Base-by-base conservation (phyloP, 2,329 filamentous ascomycete species). In the Macroventuria anomochaeta region DNA sequence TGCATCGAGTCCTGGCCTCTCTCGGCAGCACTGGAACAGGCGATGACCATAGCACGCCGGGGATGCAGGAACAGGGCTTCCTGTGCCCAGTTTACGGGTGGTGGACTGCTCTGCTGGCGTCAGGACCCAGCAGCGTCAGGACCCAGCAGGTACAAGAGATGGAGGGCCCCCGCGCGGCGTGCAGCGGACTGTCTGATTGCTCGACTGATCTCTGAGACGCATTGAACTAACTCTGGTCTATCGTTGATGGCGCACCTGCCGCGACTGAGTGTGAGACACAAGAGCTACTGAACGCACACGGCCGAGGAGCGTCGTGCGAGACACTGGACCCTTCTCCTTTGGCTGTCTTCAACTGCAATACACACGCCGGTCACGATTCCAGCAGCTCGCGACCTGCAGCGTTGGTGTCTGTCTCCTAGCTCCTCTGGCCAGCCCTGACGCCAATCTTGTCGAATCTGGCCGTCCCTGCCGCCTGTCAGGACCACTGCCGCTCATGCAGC, bases 131-230 rank as follows among this genome's bases (percentile, higher is more conserved):
- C n/a, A n/a, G n/a, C n/a, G n/a, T n/a, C n/a, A n/a, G n/a, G n/a
- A n/a, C n/a, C n/a, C n/a, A n/a, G n/a, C n/a, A n/a, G 40, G 23
- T 52, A 54, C 44, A 54, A 53, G 43, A 53, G 43, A 34, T 20
- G 18, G 51, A 28, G 26, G 23, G 33, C 20, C 33, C 36, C 51
- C 51, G 5, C 23, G 39, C 38, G 44, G 28, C 32, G 44, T 11
- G 32, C 37, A 31, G 38, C 31, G 38, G 25, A 21, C 25, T 31
- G 28, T 8, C 49, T 46, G 34, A 6, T 20, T 34, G 42, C 34
- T 26, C 34, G 29, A 28, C 31, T 15, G 29, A 33, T 17, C 26
- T 33, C 28, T 43, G 12, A n/a, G n/a, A 29, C 33, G 43, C 17
- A 17, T 21, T 20, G 32, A 31, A 36, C 34, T 42, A 42, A 38